phyloP scores from a whole-genome alignment of 2,329 filamentous ascomycete species.

The Plenodomus tracheiphilus region DNA sequence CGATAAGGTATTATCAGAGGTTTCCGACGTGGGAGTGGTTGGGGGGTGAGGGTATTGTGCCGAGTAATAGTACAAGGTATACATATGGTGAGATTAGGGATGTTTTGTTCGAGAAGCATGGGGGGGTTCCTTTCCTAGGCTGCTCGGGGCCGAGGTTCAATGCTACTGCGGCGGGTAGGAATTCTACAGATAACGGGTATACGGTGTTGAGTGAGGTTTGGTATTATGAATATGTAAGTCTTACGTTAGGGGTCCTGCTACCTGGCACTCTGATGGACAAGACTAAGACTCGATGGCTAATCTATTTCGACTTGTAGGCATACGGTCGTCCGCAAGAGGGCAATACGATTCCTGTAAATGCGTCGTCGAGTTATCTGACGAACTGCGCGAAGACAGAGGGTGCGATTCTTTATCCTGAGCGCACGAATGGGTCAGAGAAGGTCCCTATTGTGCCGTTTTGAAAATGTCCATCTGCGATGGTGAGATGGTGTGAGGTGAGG shows the following conservation, averaged over 20 bases:
- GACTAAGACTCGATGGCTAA: too few species aligned
- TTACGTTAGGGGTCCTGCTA: too few species aligned
- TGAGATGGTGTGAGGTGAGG: background rate
- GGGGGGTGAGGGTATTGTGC: slow-evolving; percentile 56
- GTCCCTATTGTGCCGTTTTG: slow-evolving; percentile 31
- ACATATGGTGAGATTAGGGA: slow-evolving; percentile 57
- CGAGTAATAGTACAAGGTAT: slow-evolving; percentile 63
- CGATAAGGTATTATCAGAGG: slow-evolving; percentile 59
- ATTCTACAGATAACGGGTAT: slow-evolving; percentile 58
- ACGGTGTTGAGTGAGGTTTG: slow-evolving; percentile 65
- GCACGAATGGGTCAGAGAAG: slow-evolving; percentile 48
- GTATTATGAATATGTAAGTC: slow-evolving; percentile 64
- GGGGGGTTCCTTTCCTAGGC: slow-evolving; percentile 62
- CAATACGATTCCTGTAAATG: slow-evolving; percentile 53
- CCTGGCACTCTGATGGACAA: too few species aligned
- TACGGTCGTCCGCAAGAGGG: slow-evolving; percentile 60
- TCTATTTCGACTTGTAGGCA: slow-evolving; percentile 16
- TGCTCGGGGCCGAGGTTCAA: slow-evolving; percentile 66
- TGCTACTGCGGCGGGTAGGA: slow-evolving; percentile 60
- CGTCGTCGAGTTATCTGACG: slow-evolving; percentile 51
- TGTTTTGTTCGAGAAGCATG: slow-evolving; percentile 56
- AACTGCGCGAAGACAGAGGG: slow-evolving; percentile 60
- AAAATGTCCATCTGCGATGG: too few species aligned
- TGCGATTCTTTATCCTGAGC: slow-evolving; percentile 60
- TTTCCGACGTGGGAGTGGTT: slow-evolving; percentile 67